These are phyloP conservation scores for Copromyces sp. DNA, from an alignment of 495 filamentous ascomycete genomes.

Conservation along the genomic window DNA sequence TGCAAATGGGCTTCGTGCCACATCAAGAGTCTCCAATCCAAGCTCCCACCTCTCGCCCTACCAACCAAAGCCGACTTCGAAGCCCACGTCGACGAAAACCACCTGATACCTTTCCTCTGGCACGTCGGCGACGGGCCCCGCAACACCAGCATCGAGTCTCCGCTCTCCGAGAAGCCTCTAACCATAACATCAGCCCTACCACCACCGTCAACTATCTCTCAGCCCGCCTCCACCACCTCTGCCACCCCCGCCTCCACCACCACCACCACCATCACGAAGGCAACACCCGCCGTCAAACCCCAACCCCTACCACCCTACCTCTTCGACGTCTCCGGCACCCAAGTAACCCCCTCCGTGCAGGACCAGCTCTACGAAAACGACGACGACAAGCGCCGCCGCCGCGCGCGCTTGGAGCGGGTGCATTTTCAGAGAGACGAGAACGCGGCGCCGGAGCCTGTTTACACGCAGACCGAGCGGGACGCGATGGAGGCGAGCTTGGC, in stretches of 20 bases:
- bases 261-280: not conserved
- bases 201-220: not conserved
- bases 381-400: conserved; percentile 24
- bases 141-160: conserved; percentile 17
- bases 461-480: conserved; percentile 12
- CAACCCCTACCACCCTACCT: conserved; percentile 29
- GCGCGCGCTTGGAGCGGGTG: conserved; percentile 20
- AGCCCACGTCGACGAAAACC: conserved; percentile 48
- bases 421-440: conserved; percentile 24
- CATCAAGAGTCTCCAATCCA: conserved; percentile 13
- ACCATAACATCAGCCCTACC: not conserved
- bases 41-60: conserved; percentile 7
- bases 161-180: not conserved
- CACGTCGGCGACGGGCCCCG: conserved; percentile 51
- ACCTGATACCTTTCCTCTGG: conserved; percentile 53
- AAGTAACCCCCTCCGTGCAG: conserved; percentile 33
- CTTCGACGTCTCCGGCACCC: conserved; percentile 28
- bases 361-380: conserved; percentile 29
- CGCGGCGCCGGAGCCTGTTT: conserved; percentile 31
- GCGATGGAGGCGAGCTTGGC: conserved; percentile 1
- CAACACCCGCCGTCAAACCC: conserved; percentile 3
- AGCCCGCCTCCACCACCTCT: not conserved
- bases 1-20: conserved; percentile 3
- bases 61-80: conserved; percentile 37
- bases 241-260: not conserved